Evolutionary conservation across 768 basidiomycete genomes (phyloP), one percentile per base, ranked within the genome.

Genomic region (Nevesoporus exiguus): DNA sequence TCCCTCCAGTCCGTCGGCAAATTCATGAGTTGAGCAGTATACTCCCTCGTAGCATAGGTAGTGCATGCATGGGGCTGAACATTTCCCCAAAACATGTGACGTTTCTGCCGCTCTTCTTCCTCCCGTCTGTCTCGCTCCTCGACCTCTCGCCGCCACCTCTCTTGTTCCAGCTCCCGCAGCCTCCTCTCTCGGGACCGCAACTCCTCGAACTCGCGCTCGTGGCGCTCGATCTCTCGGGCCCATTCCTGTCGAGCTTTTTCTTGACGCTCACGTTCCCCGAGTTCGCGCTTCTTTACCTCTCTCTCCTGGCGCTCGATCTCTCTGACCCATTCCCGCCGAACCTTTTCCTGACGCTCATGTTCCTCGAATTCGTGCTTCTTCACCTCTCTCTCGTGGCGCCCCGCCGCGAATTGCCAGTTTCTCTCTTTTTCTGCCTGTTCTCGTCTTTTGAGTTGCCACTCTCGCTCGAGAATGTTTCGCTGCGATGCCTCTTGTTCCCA

Each of bases 21-120:
- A 37, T 71, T 71, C 46, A 58, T 59, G 3, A 73, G 52, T 5
- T 54, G 52, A 0, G 72, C 72, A 1, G 64, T 61, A n/a, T 73
- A 72, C 39, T 62, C 61, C 41, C 67, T 61, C 3, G 66, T 64
- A 0, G 57, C 67, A 47, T 67, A 71, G 0, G 65, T 62, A 24
- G 51, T 62, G 52, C 72, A 73, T 17, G 31, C 30, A 43, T 64
- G 59, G 8, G 54, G 37, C 15, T 58, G 47, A 2, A 69, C 45
- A 6, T 34, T 9, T 3, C 39, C 61, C 66, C 64, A 68, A 33
- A 31, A 64, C 51, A 73, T 63, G 15, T 58, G 47, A 11, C 59
- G 59, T 7, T 31, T 62, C 19, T 61, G 57, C 1, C 69, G 64
- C 19, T 67, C 67, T 14, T 66, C 57, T 39, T 63, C 65, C 33